phyloP scores from a whole-genome alignment of 352 stramenopile species.

The Phytophthora pluvialis region DNA sequence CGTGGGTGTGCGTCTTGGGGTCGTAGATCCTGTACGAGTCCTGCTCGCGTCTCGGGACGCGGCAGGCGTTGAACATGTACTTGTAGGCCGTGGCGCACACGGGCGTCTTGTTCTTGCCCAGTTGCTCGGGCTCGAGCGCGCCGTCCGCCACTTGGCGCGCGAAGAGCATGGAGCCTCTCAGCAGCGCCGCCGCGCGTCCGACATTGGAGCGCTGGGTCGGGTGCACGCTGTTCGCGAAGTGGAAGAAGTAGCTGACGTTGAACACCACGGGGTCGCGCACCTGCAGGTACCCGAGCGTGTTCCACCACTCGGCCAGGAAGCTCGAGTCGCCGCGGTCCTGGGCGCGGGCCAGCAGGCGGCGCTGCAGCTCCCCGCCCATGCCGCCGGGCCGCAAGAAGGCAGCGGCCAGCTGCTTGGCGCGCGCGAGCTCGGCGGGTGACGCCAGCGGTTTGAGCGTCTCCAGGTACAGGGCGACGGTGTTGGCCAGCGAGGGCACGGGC shows the following conservation, averaged over 20 bases:
- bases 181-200: constrained; percentile 77
- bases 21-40: constrained; percentile 93
- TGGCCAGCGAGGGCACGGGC: constrained; percentile 89
- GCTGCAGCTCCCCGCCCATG: constrained; percentile 82
- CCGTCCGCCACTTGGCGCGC: constrained; percentile 89
- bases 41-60: constrained; percentile 80
- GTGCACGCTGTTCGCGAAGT: constrained; percentile 75
- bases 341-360: constrained; percentile 64
- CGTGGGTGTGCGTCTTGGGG: constrained; percentile 82
- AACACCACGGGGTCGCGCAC: constrained; percentile 85
- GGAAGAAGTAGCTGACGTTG: constrained; percentile 93
- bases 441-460: constrained; percentile 88
- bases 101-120: constrained; percentile 90
- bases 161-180: constrained; percentile 90
- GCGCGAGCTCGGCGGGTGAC: constrained; percentile 71
- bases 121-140: constrained; percentile 84
- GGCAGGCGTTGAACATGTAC: constrained; percentile 96
- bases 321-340: constrained; percentile 67
- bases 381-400: constrained; percentile 67
- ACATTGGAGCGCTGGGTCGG: constrained; percentile 65
- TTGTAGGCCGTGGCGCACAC: constrained; percentile 94
- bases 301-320: constrained; percentile 83
- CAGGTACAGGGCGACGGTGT: constrained; percentile 93
- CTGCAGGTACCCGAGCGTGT: constrained; percentile 77
- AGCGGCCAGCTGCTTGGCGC: constrained; percentile 66